A percentile compares a stretch with the other conserved stretches of the same genome.
Conservation (phyloP, 805 yeast genomes). For the Monosporozyma siamensis region DNA sequence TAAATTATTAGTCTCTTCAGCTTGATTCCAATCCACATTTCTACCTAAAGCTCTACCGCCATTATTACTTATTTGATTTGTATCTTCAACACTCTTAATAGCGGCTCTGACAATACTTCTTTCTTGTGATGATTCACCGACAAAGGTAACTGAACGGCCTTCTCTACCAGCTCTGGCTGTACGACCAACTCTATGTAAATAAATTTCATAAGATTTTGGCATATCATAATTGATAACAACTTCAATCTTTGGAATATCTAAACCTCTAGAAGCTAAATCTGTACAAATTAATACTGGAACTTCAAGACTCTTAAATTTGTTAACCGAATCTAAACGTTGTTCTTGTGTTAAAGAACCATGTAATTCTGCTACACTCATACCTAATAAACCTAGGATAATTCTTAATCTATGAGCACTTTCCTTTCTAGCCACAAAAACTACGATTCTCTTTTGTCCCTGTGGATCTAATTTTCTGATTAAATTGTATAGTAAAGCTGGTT, state of each 20-base stretch:
- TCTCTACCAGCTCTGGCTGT: constrained; percentile 99
- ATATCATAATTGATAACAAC: constrained; percentile 89
- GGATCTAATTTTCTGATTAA: constrained; percentile 60
- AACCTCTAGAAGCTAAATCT: constrained; percentile 97
- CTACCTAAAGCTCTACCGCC: constrained; percentile 63
- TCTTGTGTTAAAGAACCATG: constrained; percentile 85
- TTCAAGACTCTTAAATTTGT: constrained; percentile 67
- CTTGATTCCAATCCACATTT: constrained; percentile 81
- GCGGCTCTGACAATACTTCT: constrained; percentile 88
- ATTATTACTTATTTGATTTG: constrained; percentile 28
- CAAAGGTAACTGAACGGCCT: constrained; percentile 88
- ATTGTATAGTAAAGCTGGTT: constrained; percentile 73
- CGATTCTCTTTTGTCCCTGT: constrained; percentile 57
- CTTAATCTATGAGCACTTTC: constrained; percentile 83
- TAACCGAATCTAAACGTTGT: constrained; percentile 80
- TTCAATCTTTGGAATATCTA: constrained; percentile 97
- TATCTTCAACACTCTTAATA: constrained; percentile 52
- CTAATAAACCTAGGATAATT: constrained; percentile 62
- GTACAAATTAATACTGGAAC: constrained; percentile 92
- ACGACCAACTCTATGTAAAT: constrained; percentile 96
- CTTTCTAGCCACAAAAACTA: constrained; percentile 87
- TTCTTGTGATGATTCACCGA: constrained; percentile 83
- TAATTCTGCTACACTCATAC: constrained; percentile 67
- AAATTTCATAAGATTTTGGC: constrained; percentile 88
- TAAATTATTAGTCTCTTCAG: constrained; percentile 55